A percentile compares a stretch with the other conserved stretches of the same genome.
Conservation (phyloP, 1,284 basidiomycete species). For the Marasmius sp. region DNA sequence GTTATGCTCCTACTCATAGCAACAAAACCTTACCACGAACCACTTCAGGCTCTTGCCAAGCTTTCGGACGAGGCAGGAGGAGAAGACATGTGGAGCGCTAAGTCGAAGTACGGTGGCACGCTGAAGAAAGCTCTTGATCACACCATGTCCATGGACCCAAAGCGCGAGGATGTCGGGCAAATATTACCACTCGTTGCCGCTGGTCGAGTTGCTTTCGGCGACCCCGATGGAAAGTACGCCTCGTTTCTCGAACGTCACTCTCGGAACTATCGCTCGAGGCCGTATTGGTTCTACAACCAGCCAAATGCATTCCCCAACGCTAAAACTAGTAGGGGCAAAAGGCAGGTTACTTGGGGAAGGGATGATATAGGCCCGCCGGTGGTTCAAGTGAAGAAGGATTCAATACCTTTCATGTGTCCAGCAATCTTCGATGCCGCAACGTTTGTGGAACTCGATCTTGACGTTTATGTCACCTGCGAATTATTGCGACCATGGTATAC, state of each 20-base stretch:
- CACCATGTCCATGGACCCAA: conserved; percentile 45
- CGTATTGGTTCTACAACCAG: conserved; percentile 58
- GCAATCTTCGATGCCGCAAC: conserved; percentile 32
- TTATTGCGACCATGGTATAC: conserved; percentile 42
- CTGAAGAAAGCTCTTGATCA: conserved; percentile 60
- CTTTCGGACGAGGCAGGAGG: conserved; percentile 54
- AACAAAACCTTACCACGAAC: conserved; percentile 7
- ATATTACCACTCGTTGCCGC: conserved; percentile 54
- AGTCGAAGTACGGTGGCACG: conserved; percentile 51
- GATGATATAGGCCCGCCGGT: not conserved
- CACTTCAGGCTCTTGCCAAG: conserved; percentile 48
- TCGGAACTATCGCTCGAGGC: conserved; percentile 35
- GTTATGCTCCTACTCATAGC: conserved; percentile 16
- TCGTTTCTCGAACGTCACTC: conserved; percentile 36
- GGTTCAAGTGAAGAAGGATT: not conserved
- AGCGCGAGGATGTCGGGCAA: conserved; percentile 43
- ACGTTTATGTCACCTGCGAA: conserved; percentile 46
- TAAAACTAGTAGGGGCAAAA: conserved; percentile 10
- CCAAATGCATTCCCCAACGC: conserved; percentile 28
- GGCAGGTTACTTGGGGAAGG: conserved; percentile 5
- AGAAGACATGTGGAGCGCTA: conserved; percentile 48
- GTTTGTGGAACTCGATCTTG: conserved; percentile 48
- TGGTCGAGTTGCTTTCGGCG: conserved; percentile 55
- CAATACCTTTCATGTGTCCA: conserved; percentile 41
- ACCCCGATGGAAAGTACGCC: conserved; percentile 51